phyloP scores from a whole-genome alignment of 345 rosid species.

The Acer yangbiense region DNA sequence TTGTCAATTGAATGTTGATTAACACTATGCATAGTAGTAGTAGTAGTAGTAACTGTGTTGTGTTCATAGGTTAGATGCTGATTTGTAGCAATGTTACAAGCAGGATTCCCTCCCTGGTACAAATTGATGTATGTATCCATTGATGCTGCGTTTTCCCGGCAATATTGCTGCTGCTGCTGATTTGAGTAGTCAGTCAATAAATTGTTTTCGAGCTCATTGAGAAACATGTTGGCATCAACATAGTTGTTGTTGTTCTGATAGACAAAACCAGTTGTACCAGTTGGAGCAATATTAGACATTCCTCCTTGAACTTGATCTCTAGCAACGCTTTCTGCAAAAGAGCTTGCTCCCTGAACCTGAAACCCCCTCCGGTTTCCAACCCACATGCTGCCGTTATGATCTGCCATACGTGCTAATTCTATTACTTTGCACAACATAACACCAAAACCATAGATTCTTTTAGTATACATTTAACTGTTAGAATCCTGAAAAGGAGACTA shows the following conservation, averaged over 20 bases:
- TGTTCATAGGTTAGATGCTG: neutral
- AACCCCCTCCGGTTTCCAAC: neutral
- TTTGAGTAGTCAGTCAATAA: constrained; percentile 15
- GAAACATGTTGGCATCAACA: neutral
- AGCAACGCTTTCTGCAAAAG: neutral
- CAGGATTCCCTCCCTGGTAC: neutral
- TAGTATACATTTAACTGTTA: neutral
- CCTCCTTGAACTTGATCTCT: constrained; percentile 13
- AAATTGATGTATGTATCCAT: neutral
- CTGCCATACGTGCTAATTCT: constrained; percentile 27
- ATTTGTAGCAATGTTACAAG: neutral
- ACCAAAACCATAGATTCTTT: neutral
- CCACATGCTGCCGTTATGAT: neutral
- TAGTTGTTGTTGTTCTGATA: constrained; percentile 9
- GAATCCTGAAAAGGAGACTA: too few species aligned
- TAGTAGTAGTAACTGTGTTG: neutral
- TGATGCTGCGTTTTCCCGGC: neutral
- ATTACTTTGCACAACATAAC: constrained; percentile 24
- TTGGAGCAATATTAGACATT: neutral
- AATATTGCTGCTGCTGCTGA: constrained; percentile 7
- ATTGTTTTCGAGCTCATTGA: neutral
- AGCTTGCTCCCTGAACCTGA: constrained; percentile 16
- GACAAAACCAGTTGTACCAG: neutral
- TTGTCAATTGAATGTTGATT: neutral
- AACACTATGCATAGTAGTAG: neutral